Evolutionary conservation across 805 yeast genomes (phyloP).

Genomic region (Nakazawaea anatomiae): DNA sequence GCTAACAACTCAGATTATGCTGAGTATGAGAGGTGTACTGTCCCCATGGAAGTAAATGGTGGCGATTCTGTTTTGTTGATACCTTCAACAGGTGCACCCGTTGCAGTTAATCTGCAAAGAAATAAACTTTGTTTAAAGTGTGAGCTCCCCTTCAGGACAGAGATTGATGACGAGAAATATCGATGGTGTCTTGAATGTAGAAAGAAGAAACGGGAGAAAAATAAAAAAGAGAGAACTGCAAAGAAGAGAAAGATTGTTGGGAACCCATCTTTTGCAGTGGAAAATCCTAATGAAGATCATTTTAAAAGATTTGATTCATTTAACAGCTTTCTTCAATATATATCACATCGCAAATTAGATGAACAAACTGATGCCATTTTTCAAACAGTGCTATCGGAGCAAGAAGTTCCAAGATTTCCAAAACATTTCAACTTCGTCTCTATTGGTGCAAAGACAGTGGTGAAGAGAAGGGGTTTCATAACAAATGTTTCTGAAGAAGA

Average conservation of each 20-base stretch:
- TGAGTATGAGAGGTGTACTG: neutral
- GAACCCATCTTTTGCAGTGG: constrained; percentile 3
- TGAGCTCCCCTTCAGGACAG: constrained; percentile 5
- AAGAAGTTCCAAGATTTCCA: constrained; percentile 6
- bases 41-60: neutral
- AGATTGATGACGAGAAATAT: constrained; percentile 7
- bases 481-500: constrained; percentile 7
- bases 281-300: constrained; percentile 7
- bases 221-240: constrained; percentile 7
- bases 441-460: constrained; percentile 10
- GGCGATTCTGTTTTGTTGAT: neutral
- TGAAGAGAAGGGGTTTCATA: constrained; percentile 3
- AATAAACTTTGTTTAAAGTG: constrained; percentile 5
- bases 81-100: neutral
- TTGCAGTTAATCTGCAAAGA: neutral
- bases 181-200: constrained; percentile 11
- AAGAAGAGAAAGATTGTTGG: neutral
- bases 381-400: constrained; percentile 6
- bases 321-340: neutral
- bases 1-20: neutral
- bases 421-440: constrained; percentile 8
- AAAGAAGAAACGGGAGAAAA: constrained; percentile 9
- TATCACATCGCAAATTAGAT: neutral
- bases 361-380: constrained; percentile 9
- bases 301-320: constrained; percentile 5